These are phyloP conservation scores for Eurotiales sp. DNA, from an alignment of 2,329 filamentous ascomycete genomes.

Conservation along the genomic window DNA sequence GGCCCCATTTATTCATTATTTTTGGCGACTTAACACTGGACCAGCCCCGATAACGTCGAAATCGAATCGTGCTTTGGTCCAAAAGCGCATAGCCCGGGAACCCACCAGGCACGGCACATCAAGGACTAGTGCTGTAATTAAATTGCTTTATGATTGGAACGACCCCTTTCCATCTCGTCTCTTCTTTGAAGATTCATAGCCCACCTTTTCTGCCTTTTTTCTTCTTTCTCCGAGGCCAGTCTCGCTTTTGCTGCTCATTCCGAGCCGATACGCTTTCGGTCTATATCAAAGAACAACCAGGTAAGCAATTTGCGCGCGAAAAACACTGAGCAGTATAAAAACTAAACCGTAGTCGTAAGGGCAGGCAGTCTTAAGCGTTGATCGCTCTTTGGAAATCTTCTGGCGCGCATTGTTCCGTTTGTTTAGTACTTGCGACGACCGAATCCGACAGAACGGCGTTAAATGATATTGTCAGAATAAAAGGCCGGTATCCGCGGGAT, in stretches of 20 bases:
- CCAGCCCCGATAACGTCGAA: background rate
- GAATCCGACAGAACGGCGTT: background rate
- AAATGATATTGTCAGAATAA: constrained; percentile 2
- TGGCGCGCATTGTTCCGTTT: background rate
- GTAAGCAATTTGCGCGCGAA: background rate
- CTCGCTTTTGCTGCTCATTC: no score
- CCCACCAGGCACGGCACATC: constrained; percentile 10
- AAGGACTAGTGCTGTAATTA: constrained; percentile 9
- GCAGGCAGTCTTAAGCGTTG: no score
- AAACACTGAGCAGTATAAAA: background rate
- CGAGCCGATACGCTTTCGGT: background rate
- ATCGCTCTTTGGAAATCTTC: background rate
- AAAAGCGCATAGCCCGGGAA: background rate
- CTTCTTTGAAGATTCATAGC: background rate
- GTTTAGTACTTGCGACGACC: background rate
- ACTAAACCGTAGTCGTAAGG: background rate
- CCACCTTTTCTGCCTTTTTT: background rate
- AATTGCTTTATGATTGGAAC: background rate
- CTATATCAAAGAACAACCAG: background rate
- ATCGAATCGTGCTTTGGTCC: background rate
- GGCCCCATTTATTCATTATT: background rate
- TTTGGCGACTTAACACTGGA: background rate
- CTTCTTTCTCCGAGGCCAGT: background rate
- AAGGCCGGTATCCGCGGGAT: constrained; percentile 9
- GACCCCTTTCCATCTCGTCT: constrained; percentile 6